Conservation (phyloP, 139 green algal species). For the Nannochloris sp. region DNA sequence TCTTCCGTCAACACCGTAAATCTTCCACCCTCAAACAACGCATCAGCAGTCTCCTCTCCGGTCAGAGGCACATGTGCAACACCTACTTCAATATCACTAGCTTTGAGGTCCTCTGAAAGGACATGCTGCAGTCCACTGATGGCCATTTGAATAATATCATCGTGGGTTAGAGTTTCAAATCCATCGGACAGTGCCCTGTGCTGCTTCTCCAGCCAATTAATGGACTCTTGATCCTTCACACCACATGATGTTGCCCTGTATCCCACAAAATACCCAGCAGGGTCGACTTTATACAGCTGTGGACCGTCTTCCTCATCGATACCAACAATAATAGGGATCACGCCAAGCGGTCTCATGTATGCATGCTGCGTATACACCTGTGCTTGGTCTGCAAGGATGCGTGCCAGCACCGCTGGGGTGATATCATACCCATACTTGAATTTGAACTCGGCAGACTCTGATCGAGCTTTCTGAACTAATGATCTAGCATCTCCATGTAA, state of each 20-base stretch:
- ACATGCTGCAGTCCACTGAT: slow-evolving; percentile 65
- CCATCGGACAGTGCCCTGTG: slow-evolving; percentile 47
- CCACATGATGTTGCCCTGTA: slow-evolving; percentile 92
- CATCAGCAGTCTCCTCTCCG: slow-evolving; percentile 4
- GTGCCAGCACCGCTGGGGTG: slow-evolving; percentile 85
- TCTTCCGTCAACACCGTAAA: slow-evolving; percentile 45
- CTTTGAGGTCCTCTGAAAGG: slow-evolving; percentile 92
- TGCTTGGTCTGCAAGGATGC: slow-evolving; percentile 84
- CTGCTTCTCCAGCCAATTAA: slow-evolving; percentile 95
- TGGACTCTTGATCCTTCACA: slow-evolving; percentile 92
- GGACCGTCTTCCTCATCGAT: slow-evolving; percentile 93
- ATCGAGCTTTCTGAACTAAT: slow-evolving; percentile 79
- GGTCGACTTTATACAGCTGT: slow-evolving; percentile 95
- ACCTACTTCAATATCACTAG: slow-evolving; percentile 86
- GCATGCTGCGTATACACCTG: slow-evolving; percentile 97
- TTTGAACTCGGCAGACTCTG: slow-evolving; percentile 85
- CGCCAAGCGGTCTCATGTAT: slow-evolving; percentile 81
- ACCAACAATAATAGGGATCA: slow-evolving; percentile 79
- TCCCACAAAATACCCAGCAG: slow-evolving; percentile 93
- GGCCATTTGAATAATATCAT: slow-evolving; percentile 2
- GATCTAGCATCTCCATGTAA: slow-evolving; percentile 66
- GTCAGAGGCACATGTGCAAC: slow-evolving; percentile 35
- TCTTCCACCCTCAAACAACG: background rate
- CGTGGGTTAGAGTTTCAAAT: background rate
- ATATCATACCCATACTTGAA: slow-evolving; percentile 96